These are phyloP conservation scores for Pulveroboletus sp. DNA, from an alignment of 768 basidiomycete species.

Conservation along the genomic window DNA sequence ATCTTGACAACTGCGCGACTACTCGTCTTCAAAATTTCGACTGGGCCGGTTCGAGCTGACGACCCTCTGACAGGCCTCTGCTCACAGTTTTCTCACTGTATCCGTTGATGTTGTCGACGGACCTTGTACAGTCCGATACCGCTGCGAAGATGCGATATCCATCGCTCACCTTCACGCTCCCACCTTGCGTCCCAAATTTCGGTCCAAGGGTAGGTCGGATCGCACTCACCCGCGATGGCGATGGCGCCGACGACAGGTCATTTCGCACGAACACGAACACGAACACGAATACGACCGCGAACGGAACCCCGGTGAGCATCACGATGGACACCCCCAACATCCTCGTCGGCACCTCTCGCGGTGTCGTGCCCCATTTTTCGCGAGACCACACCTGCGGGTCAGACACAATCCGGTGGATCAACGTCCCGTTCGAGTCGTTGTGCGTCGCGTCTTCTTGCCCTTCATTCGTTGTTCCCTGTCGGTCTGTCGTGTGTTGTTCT, in stretches of 20 bases:
- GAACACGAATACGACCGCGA: not conserved
- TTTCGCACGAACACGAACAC: not conserved
- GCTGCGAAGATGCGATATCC: not conserved
- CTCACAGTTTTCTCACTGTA: not conserved
- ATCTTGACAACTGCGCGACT: no score
- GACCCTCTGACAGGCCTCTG: not conserved
- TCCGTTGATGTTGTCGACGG: no score
- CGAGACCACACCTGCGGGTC: slow-evolving; percentile 50
- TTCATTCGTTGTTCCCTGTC: no score
- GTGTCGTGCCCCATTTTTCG: slow-evolving; percentile 69
- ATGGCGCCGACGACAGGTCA: not conserved
- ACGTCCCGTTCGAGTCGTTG: slow-evolving; percentile 80
- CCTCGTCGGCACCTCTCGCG: slow-evolving; percentile 63
- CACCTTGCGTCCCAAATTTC: slow-evolving; percentile 11
- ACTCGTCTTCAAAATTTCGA: no score
- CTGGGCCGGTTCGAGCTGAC: no score
- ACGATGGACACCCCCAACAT: slow-evolving; percentile 58
- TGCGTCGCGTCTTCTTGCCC: slow-evolving; percentile 37
- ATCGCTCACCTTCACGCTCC: slow-evolving; percentile 18
- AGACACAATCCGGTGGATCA: slow-evolving; percentile 53
- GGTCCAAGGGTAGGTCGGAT: slow-evolving; percentile 25
- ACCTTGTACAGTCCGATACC: not conserved
- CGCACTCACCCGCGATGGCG: slow-evolving; percentile 11
- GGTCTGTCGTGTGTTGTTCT: not conserved
- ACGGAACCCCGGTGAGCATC: slow-evolving; percentile 14